phyloP scores from a whole-genome alignment of 2,329 filamentous ascomycete genomes.

The Claviceps fusiformis region DNA sequence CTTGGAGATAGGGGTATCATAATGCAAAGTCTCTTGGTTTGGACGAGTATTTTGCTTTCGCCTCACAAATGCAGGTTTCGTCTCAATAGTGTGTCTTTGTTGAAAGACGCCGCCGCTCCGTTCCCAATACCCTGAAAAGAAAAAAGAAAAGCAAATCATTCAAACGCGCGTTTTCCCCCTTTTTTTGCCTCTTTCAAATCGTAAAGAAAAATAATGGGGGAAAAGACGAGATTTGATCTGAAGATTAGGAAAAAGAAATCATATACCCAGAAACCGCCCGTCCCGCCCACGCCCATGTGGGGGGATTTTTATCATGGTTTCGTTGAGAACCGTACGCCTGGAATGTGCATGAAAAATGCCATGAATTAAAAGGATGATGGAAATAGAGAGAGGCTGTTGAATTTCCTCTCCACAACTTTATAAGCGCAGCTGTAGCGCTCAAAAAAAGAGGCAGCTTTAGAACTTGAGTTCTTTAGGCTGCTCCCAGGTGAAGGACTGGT shows the following conservation, averaged over 20 bases:
- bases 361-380: constrained; percentile 23
- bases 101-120: constrained; percentile 31
- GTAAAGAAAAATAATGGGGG: constrained; percentile 8
- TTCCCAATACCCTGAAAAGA: constrained; percentile 23
- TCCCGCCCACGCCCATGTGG: constrained; percentile 18
- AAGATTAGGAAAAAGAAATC: constrained; percentile 4
- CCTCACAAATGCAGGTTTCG: constrained; percentile 26
- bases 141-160: constrained; percentile 4
- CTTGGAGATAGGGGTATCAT: constrained; percentile 23
- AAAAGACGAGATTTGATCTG: constrained; percentile 4
- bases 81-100: constrained; percentile 26
- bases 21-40: constrained; percentile 23
- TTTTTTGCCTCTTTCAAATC: constrained; percentile 3
- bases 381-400: constrained; percentile 25
- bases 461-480: constrained; percentile 89
- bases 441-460: constrained; percentile 37
- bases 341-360: constrained; percentile 24
- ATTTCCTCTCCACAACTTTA: constrained; percentile 20
- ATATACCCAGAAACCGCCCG: constrained; percentile 23
- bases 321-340: constrained; percentile 33
- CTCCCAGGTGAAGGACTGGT: constrained; percentile 97
- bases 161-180: background rate
- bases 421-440: background rate
- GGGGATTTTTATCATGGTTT: constrained; percentile 22
- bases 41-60: constrained; percentile 15